Evolutionary conservation across 2,329 filamentous ascomycete species (phyloP).

Genomic region (Paecilomyces sp.): DNA sequence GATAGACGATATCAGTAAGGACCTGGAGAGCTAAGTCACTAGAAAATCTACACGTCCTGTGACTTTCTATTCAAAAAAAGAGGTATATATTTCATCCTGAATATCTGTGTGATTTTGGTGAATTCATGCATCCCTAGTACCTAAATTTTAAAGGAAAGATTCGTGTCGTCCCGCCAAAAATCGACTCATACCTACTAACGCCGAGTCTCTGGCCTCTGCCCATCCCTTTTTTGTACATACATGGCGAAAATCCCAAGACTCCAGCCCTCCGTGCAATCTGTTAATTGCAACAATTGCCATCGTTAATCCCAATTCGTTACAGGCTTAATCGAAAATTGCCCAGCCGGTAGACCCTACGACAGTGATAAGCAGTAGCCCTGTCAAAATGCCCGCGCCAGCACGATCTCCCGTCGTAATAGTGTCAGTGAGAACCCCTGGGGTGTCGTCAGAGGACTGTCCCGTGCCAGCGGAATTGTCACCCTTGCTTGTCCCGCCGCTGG

Average conservation of each 20-base stretch:
- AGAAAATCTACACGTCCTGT: too few relatives aligned
- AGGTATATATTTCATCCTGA: too few relatives aligned
- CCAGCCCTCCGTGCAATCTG: not conserved
- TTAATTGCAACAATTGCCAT: not conserved
- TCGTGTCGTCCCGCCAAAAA: not conserved
- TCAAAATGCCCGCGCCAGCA: slow-evolving; percentile 38
- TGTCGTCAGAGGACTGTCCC: slow-evolving; percentile 6
- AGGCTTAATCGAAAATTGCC: slow-evolving; percentile 24
- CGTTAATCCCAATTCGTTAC: not conserved
- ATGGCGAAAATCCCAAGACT: not conserved
- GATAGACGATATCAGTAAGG: not conserved
- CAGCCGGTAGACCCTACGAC: slow-evolving; percentile 30
- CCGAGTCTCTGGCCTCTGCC: not conserved
- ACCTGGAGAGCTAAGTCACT: not conserved
- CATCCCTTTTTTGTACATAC: not conserved
- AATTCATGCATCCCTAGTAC: not conserved
- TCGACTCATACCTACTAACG: not conserved
- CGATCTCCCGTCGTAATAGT: slow-evolving; percentile 27
- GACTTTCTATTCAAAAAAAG: too few relatives aligned
- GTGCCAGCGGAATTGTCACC: slow-evolving; percentile 20
- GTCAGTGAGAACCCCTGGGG: slow-evolving; percentile 5
- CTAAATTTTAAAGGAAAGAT: not conserved
- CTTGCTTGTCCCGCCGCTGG: slow-evolving; percentile 25
- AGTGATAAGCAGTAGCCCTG: slow-evolving; percentile 25
- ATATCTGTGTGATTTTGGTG: too few relatives aligned